phyloP scores from a whole-genome alignment of 371 early-diverging fungal species.

The Syncephalis fuscata region DNA sequence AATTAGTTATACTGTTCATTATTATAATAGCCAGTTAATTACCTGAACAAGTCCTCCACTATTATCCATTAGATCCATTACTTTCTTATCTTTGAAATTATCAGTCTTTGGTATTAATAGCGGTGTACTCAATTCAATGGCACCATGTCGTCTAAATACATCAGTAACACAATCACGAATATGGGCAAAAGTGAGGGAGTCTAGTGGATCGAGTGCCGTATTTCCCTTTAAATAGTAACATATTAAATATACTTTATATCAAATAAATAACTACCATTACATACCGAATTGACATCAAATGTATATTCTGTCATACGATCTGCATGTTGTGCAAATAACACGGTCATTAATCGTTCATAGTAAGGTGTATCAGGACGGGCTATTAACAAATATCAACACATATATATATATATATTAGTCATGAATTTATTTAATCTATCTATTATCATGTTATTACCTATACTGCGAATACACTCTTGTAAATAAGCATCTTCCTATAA shows the following conservation, averaged over 20 bases:
- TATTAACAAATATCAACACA: neutral
- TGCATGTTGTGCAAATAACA: constrained; percentile 60
- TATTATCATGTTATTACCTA: constrained; percentile 18
- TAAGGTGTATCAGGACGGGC: constrained; percentile 80
- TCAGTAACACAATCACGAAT: constrained; percentile 57
- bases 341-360: constrained; percentile 61
- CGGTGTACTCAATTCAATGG: constrained; percentile 68
- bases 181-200: constrained; percentile 45
- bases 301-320: constrained; percentile 81
- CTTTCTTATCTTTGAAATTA: constrained; percentile 46
- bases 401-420: neutral
- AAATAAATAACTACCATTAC: constrained; percentile 5
- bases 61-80: constrained; percentile 66
- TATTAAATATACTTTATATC: neutral
- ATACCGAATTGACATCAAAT: constrained; percentile 63
- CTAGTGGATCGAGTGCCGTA: constrained; percentile 31
- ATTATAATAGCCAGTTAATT: neutral
- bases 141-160: constrained; percentile 79
- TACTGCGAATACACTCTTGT: constrained; percentile 75
- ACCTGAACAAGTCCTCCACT: constrained; percentile 62
- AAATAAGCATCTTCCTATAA: constrained; percentile 75
- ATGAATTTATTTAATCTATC: neutral
- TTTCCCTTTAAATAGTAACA: constrained; percentile 7
- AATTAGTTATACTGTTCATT: neutral
- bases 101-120: constrained; percentile 73